Evolutionary conservation across 805 yeast species (phyloP), one percentile per base, ranked within the genome.

Genomic region (Pichia thaimueangensis): DNA sequence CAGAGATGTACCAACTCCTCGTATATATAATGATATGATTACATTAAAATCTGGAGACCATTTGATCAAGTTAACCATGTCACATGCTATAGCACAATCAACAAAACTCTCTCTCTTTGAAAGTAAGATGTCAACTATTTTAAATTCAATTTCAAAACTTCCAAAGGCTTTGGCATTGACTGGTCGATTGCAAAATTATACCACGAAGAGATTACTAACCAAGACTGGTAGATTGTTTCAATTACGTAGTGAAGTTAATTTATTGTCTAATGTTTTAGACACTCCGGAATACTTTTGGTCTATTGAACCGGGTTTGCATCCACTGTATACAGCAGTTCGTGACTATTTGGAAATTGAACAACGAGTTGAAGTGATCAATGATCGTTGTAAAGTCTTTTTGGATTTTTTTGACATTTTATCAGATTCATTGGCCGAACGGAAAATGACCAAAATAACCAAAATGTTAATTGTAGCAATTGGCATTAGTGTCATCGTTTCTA

Each of bases 261-360:
- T 93, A 38, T 82, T 91, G 4, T 86, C 96, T 10, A 86, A 86
- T 49, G 88, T 93, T 19, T 69, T 93, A 41, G 98, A 93, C 56
- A 88, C 96, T 0, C 98, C 98, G 0, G 96, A 87, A 48, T 88
- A 86, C 57, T 93, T 93, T 62, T 93, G 98, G 98, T 85, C 89
- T 24, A 74, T 73, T 48, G 98, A 93, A 63, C 98, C 98, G 5
- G 89, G 95, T 30, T 71, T 93, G 50, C 95, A 91, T 59, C 97
- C 97, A 4, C 67, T 93, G 32, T 93, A 93, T 62, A 71, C 72
- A 28, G 97, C 97, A 2, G 80, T 89, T 43, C 67, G 96, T 45
- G 96, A 93, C 50, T 93, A 93, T 55, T 66, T 93, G 43, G 98
- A 93, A 63, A 89, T 93, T 48, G 97, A 91, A 58, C 96, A 86